These are phyloP conservation scores for Mallotus repandus DNA, from an alignment of 441 rosid species.

Conservation along the genomic window DNA sequence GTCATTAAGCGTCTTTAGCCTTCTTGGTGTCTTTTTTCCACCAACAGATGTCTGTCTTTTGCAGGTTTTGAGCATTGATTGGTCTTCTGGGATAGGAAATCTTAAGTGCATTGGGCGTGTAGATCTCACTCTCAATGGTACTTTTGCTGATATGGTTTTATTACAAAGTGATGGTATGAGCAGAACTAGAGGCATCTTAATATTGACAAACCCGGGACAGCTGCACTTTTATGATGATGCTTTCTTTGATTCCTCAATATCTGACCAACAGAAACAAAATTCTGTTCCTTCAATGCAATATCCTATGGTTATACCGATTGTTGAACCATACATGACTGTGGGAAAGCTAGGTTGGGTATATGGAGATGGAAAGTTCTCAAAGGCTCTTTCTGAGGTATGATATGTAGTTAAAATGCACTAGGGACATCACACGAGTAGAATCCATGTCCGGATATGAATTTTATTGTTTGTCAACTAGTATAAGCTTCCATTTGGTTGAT, in stretches of 20 bases:
- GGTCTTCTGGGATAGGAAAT: slow-evolving; percentile 47
- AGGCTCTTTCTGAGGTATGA: slow-evolving; percentile 55
- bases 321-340: slow-evolving; percentile 50
- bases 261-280: slow-evolving; percentile 46
- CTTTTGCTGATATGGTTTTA: slow-evolving; percentile 57
- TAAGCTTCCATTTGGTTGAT: background rate
- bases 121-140: slow-evolving; percentile 49
- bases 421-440: background rate
- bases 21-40: slow-evolving; percentile 6
- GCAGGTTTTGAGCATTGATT: slow-evolving; percentile 61
- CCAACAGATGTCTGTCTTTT: slow-evolving; percentile 22
- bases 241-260: slow-evolving; percentile 39
- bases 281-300: slow-evolving; percentile 41
- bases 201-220: slow-evolving; percentile 68
- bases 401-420: background rate
- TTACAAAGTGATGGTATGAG: slow-evolving; percentile 37
- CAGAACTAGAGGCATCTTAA: slow-evolving; percentile 37
- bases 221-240: slow-evolving; percentile 50
- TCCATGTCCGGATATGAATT: background rate
- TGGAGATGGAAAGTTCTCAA: slow-evolving; percentile 37
- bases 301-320: slow-evolving; percentile 44
- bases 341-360: slow-evolving; percentile 40
- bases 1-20: background rate
- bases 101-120: slow-evolving; percentile 48
- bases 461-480: background rate